Percentiles rank a stretch among this genome's conserved stretches.
phyloP scores from a whole-genome alignment of 192 early-diverging fungal genomes.

The Coemansia sp. region DNA sequence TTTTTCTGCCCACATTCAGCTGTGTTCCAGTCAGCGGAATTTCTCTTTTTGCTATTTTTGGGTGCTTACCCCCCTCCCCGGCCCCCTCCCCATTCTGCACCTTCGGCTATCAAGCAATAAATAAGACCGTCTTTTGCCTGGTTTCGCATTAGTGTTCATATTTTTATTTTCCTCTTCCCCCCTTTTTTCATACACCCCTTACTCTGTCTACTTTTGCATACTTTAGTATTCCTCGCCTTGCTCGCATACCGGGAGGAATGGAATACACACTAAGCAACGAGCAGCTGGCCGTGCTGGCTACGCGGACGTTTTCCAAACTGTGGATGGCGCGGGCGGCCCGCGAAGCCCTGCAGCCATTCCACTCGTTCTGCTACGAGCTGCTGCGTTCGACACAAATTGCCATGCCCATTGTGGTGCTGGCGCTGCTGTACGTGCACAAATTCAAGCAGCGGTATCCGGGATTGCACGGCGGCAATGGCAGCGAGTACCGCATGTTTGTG shows the following conservation, averaged over 20 bases:
- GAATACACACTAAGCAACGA: constrained; percentile 36
- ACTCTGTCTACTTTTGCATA: constrained; percentile 5
- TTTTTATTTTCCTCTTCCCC: constrained; percentile 2
- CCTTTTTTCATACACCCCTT: constrained; percentile 15
- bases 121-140: constrained; percentile 9
- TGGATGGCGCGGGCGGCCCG: constrained; percentile 38
- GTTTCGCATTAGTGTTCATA: constrained; percentile 10
- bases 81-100: constrained; percentile 4
- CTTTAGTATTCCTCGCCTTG: constrained; percentile 5
- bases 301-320: constrained; percentile 39
- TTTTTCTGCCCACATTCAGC: neutral
- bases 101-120: constrained; percentile 6
- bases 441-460: constrained; percentile 40
- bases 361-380: constrained; percentile 48
- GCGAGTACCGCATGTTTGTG: constrained; percentile 79
- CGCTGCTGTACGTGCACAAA: constrained; percentile 44
- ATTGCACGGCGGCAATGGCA: constrained; percentile 56
- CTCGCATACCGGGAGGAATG: constrained; percentile 12
- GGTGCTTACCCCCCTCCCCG: neutral
- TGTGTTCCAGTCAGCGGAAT: constrained; percentile 7
- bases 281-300: constrained; percentile 44
- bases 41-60: constrained; percentile 3
- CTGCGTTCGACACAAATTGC: constrained; percentile 53
- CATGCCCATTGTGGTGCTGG: constrained; percentile 50
- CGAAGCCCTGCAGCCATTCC: constrained; percentile 43